Conservation (phyloP, 164 flowering plant genomes). For the Vitis rupestris region DNA sequence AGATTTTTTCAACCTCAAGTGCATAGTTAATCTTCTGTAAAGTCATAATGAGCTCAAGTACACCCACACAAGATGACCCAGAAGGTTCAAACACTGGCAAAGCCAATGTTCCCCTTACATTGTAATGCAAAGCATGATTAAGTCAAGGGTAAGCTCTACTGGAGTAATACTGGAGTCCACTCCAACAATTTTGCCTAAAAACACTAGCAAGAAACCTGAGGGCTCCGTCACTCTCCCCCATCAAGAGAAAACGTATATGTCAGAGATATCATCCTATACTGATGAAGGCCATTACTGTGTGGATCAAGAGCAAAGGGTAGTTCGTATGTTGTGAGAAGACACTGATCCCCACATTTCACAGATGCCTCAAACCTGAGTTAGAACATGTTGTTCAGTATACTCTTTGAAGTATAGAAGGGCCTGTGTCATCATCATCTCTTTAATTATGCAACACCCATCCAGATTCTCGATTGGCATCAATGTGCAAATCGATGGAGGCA, state of each 20-base stretch:
- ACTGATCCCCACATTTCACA: constrained; percentile 56
- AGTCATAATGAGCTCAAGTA: constrained; percentile 92
- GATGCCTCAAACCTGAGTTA: constrained; percentile 98
- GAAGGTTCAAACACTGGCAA: constrained; percentile 94
- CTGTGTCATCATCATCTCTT: constrained; percentile 74
- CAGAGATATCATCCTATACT: constrained; percentile 76
- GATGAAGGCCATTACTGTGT: constrained; percentile 75
- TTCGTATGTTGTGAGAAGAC: constrained; percentile 86
- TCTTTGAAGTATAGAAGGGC: constrained; percentile 86
- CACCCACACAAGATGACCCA: constrained; percentile 86
- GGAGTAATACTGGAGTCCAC: constrained; percentile 96
- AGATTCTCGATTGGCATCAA: constrained; percentile 33
- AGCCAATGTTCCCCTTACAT: constrained; percentile 89
- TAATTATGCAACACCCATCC: constrained; percentile 67
- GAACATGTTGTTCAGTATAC: constrained; percentile 71
- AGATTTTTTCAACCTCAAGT: constrained; percentile 93
- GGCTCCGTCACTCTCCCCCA: constrained; percentile 61
- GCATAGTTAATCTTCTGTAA: constrained; percentile 86
- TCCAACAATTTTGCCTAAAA: constrained; percentile 76
- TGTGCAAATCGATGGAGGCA: constrained; percentile 32
- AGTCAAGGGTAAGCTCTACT: constrained; percentile 77
- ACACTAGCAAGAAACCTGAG: constrained; percentile 98
- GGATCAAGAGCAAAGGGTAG: constrained; percentile 93
- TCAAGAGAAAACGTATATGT: constrained; percentile 77
- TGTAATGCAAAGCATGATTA: constrained; percentile 67